Evolutionary conservation across 2,329 filamentous ascomycete genomes (phyloP).

Genomic region (Phaeosphaeria sp.): DNA sequence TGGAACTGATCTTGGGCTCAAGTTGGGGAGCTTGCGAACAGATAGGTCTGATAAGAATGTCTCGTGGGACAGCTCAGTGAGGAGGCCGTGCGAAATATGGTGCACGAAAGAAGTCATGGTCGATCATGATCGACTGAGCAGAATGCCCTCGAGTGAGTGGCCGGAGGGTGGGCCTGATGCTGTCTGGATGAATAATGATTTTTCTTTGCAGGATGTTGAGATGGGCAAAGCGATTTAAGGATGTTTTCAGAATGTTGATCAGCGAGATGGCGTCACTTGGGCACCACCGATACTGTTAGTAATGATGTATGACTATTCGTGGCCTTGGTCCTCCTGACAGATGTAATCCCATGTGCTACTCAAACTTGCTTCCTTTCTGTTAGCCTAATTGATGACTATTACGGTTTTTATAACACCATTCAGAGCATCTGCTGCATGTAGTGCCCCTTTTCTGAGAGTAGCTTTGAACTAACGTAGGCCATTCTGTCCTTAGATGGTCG

Average conservation of each 20-base stretch:
- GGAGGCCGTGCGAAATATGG: constrained; percentile 14
- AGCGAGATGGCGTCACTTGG: no score
- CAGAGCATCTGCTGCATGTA: no score
- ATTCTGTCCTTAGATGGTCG: no score
- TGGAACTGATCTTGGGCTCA: constrained; percentile 2
- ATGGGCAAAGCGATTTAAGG: background rate
- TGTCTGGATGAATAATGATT: constrained; percentile 6
- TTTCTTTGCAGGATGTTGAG: constrained; percentile 2
- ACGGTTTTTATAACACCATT: no score
- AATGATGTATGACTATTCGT: no score
- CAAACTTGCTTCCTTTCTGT: no score
- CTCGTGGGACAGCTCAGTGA: constrained; percentile 1
- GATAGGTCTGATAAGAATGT: constrained; percentile 9
- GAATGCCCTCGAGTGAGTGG: constrained; percentile 10
- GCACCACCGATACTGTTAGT: background rate
- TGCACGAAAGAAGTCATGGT: constrained; percentile 18
- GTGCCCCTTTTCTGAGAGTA: no score
- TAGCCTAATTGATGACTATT: no score
- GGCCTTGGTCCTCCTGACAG: no score
- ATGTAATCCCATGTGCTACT: no score
- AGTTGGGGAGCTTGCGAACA: constrained; percentile 8
- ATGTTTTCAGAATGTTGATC: no score
- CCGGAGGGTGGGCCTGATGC: constrained; percentile 2
- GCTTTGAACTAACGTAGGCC: no score
- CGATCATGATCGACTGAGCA: constrained; percentile 12